Conservation (phyloP, 225 moss, liverwort and hornwort genomes). For the Thuidium tamariscinum region DNA sequence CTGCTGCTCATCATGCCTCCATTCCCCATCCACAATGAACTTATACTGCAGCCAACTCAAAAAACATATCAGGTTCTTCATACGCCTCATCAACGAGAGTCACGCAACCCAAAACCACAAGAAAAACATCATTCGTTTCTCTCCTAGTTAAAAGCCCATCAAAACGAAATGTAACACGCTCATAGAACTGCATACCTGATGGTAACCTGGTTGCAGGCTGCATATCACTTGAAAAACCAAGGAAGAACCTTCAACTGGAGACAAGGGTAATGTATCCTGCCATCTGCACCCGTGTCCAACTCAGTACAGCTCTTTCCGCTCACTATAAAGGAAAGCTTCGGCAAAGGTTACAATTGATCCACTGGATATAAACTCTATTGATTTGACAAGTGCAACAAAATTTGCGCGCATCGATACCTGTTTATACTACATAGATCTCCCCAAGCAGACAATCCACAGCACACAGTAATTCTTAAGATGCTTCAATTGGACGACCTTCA, state of each 20-base stretch:
- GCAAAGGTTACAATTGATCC: not conserved
- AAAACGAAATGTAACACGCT: not conserved
- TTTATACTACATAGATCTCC: not conserved
- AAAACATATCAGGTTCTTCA: not conserved
- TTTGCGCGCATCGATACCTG: not conserved
- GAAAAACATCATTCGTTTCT: not conserved
- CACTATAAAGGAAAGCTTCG: not conserved
- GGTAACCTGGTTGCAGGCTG: conserved; percentile 85
- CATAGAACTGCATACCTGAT: conserved; percentile 50
- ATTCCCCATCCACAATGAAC: conserved; percentile 93
- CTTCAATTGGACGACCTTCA: not conserved
- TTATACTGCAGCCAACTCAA: conserved; percentile 67
- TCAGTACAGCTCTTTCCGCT: not conserved
- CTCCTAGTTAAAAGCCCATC: not conserved
- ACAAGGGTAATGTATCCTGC: conserved; percentile 94
- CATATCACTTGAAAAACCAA: conserved; percentile 93
- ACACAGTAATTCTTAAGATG: not conserved
- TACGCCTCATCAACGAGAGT: not conserved
- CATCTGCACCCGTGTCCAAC: conserved; percentile 48
- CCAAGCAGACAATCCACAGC: not conserved
- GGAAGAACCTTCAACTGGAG: conserved; percentile 86
- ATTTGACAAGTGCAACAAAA: not conserved
- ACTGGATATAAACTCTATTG: not conserved
- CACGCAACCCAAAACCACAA: not conserved
- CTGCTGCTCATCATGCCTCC: conserved; percentile 91